A percentile compares a stretch with the other conserved stretches of the same genome.
These are phyloP conservation scores for Whalleya microplaca DNA, from an alignment of 2,329 filamentous ascomycete species.

Conservation along the genomic window DNA sequence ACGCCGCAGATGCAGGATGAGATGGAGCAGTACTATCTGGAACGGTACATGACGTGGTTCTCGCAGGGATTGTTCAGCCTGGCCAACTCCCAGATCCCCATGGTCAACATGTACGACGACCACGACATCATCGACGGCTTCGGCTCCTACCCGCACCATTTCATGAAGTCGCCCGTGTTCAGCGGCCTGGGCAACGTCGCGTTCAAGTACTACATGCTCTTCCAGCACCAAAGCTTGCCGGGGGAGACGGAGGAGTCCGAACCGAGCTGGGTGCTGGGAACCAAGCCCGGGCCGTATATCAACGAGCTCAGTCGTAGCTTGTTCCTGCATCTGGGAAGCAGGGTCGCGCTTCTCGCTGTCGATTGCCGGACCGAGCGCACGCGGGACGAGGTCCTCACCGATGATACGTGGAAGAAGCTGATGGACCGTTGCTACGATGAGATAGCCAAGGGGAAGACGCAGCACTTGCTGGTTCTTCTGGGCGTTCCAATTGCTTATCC, in stretches of 20 bases:
- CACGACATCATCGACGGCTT: constrained; percentile 92
- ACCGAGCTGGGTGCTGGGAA: constrained; percentile 88
- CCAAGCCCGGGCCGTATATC: constrained; percentile 85
- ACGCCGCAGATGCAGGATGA: constrained; percentile 83
- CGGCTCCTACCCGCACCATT: constrained; percentile 88
- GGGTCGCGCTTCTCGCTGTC: constrained; percentile 80
- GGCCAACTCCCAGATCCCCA: constrained; percentile 91
- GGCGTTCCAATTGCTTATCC: constrained; percentile 86
- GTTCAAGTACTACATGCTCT: constrained; percentile 98
- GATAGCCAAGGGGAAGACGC: constrained; percentile 80
- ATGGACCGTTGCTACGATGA: constrained; percentile 86
- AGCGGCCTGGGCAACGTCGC: constrained; percentile 86
- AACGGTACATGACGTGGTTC: constrained; percentile 93
- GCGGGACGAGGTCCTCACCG: constrained; percentile 76
- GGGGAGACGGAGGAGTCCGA: constrained; percentile 82
- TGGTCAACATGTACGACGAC: constrained; percentile 98
- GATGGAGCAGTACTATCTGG: constrained; percentile 84
- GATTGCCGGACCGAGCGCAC: constrained; percentile 92
- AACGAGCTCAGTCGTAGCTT: constrained; percentile 81
- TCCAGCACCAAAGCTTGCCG: constrained; percentile 89
- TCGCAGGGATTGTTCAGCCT: constrained; percentile 94
- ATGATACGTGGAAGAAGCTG: constrained; percentile 82
- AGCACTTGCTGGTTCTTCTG: constrained; percentile 86
- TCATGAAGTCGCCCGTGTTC: constrained; percentile 90
- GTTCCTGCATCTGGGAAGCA: constrained; percentile 81